Evolutionary conservation across 202 grass and related monocot genomes (phyloP), one percentile per base, ranked within the genome.

Genomic region (Saccharum hybrid): DNA sequence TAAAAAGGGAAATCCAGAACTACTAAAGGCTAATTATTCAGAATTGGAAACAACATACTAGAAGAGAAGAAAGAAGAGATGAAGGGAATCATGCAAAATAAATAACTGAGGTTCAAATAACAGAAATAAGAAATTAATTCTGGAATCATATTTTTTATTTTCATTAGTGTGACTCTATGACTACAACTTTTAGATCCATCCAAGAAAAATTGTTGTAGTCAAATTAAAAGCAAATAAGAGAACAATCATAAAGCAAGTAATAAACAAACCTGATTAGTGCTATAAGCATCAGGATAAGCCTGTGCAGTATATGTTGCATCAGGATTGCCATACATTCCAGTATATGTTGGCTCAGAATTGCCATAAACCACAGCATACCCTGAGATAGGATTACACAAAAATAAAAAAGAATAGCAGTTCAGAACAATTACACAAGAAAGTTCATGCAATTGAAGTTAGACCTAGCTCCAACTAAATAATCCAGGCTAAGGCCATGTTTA

Each of bases 251-350:
- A 69, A 72, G 61, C 13, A 61, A 77, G 43, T 62, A 51, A 57
- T 62, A 51, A 57, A 83, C 68, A 80, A 80, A 92, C 93, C 90
- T 94, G 93, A 74, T 90, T 89, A 57, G 75, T 83, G 84, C 52
- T 84, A 64, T 94, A 90, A 86, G 87, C 66, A 74, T 86, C 83
- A 40, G 87, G 34, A 82, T 88, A 90, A 63, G 62, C 23, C 31
- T 42, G 77, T 56, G 19, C 82, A 60, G 79, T 72, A 84, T 92
- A 92, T 31, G 82, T 19, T 78, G 83, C 74, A 52, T 84, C 85
- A 67, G 85, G 64, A 84, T 74, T 94, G 65, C 82, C 90, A 72
- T 90, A 88, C 43, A 77, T 23, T 79, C 40, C 76, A 61, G 61
- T 36, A 86, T 90, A 92, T 42, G 88, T 54, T 72, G 61, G 71